Evolutionary conservation across 805 yeast genomes (phyloP).

Genomic region (Kodamaea kakaduensis): DNA sequence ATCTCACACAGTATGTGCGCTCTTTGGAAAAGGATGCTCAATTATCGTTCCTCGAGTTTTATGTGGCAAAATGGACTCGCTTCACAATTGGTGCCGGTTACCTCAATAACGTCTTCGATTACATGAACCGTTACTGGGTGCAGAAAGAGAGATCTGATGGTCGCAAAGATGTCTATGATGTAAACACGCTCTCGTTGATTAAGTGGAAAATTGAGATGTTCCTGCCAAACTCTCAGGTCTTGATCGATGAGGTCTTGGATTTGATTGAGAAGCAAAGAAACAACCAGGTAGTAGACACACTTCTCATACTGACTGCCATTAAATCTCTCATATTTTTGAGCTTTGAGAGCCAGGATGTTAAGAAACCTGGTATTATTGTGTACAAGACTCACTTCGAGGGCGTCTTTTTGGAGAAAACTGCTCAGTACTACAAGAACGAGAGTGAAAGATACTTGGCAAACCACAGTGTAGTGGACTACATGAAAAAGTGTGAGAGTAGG

Average conservation of each 20-base stretch:
- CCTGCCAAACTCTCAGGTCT: slow-evolving; percentile 51
- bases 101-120: slow-evolving; percentile 89
- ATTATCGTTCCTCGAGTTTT: slow-evolving; percentile 74
- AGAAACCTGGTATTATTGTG: slow-evolving; percentile 76
- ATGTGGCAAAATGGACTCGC: slow-evolving; percentile 85
- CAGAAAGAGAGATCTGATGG: slow-evolving; percentile 94
- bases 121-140: slow-evolving; percentile 97
- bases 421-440: slow-evolving; percentile 64
- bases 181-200: slow-evolving; percentile 79
- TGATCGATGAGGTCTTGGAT: slow-evolving; percentile 69
- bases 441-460: slow-evolving; percentile 60
- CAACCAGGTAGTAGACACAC: slow-evolving; percentile 67
- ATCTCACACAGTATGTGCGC: slow-evolving; percentile 57
- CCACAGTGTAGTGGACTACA: slow-evolving; percentile 86
- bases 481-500: slow-evolving; percentile 79
- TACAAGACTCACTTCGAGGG: slow-evolving; percentile 78
- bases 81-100: slow-evolving; percentile 89
- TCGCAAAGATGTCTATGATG: slow-evolving; percentile 82
- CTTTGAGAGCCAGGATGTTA: slow-evolving; percentile 84
- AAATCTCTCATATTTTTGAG: slow-evolving; percentile 87
- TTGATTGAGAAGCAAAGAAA: slow-evolving; percentile 76
- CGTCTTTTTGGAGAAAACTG: slow-evolving; percentile 68
- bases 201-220: slow-evolving; percentile 88
- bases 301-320: slow-evolving; percentile 66
- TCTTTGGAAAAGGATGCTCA: slow-evolving; percentile 44